Evolutionary conservation across 371 early-diverging fungal species (phyloP), one percentile per base, ranked within the genome.

Genomic region (Mortierella sp.): DNA sequence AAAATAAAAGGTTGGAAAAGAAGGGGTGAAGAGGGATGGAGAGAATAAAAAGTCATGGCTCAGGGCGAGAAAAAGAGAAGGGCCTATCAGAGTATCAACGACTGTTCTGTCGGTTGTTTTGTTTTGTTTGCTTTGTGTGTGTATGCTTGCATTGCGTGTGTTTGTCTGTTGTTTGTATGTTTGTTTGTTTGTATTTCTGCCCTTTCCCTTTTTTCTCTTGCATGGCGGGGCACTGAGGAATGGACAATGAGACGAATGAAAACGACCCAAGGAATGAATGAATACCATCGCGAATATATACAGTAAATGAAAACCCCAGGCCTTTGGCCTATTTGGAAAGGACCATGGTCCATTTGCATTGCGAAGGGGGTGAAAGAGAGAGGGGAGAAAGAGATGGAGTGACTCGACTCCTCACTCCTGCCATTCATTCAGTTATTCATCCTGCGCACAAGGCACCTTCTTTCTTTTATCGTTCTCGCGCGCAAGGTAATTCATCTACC

Each of bases 151-250:
- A 38, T 32, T 63, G 63, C 58, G 35, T 63, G 56, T 29, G 60
- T 12, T 58, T 58, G 58, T 29, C 8, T 58, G n/a, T 29, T 29
- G 71, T 44, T 71, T 46, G 71, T 71, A 6, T 43, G 65, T 65
- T 65, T 68, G 41, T 68, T 68, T 68, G 68, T 63, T 35, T 63
- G 63, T 10, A 0, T 16, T 32, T 10, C 11, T 38, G 41, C 3
- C 6, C 8, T 38, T 68, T 24, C 24, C 43, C 35, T 41, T 68
- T 41, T 32, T 32, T 60, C 27, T 38, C 35, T 68, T 68, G 68
- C 71, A 71, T 70, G 38, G 73, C 38, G 38, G 55, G 55, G 38
- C n/a, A 74, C 41, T 51, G 54, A 72, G 48, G 48, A 72, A 51
- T 49, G 51, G 48, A 32, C 35, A 51, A 71, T 32, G 38, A 72